Conservation (phyloP, 2,329 filamentous ascomycete genomes). For the Didymellaceae sp. region DNA sequence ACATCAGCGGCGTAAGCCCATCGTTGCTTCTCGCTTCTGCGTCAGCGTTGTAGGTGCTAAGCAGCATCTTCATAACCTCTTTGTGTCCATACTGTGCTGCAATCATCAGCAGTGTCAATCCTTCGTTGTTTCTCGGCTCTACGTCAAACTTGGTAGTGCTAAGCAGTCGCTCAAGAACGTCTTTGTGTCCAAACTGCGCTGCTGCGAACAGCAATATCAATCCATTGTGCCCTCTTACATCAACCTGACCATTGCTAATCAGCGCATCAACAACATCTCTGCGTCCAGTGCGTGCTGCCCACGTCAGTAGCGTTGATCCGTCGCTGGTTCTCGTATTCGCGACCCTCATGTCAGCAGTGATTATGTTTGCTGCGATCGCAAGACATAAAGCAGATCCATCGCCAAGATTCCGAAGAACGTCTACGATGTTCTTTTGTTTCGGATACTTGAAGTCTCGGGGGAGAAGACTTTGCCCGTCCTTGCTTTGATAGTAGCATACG, state of each 20-base stretch:
- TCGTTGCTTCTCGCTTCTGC: neutral
- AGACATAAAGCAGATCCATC: too few relatives aligned
- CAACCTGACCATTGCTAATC: neutral
- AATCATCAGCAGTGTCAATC: neutral
- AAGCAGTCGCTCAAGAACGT: neutral
- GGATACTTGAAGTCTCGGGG: too few relatives aligned
- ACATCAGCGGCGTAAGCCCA: neutral
- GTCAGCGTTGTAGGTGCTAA: neutral
- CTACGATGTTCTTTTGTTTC: too few relatives aligned
- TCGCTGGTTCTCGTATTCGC: neutral
- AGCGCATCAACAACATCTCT: neutral
- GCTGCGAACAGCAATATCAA: neutral
- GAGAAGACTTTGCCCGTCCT: too few relatives aligned
- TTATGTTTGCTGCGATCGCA: too few relatives aligned
- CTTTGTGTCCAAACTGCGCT: neutral
- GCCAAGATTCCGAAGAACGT: too few relatives aligned
- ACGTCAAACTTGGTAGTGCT: neutral
- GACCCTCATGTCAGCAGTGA: too few relatives aligned
- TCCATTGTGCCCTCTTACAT: neutral
- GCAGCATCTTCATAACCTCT: constrained; percentile 7
- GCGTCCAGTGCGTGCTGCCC: neutral
- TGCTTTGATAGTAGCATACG: too few relatives aligned
- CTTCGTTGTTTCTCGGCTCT: constrained; percentile 3
- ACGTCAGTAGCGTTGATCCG: neutral
- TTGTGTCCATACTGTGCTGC: constrained; percentile 6